Base-by-base conservation (phyloP, 2,329 filamentous ascomycete genomes). In the Arthrobotrys megalospora region DNA sequence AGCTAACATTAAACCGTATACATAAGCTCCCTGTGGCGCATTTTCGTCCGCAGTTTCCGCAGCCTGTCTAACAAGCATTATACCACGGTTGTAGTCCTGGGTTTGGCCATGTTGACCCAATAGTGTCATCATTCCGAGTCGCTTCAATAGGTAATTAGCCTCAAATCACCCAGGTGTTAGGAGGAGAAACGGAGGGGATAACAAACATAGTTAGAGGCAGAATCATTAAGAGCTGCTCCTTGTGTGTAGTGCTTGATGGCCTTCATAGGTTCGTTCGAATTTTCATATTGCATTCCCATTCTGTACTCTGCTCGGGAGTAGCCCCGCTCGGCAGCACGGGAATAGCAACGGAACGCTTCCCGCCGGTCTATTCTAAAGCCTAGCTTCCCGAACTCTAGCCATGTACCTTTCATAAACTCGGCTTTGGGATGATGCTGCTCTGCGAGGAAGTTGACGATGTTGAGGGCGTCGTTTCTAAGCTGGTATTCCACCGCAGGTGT, bases 261-360 rank as follows among this genome's bases (percentile, higher is more conserved):
- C 84, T 97, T 97, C 80, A 91, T 88, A 77, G 94, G 91, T 82
- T 99, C 95, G 83, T 97, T 97, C 3, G 94, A 95, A 84, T 92
- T 94, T 85, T 99, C 96, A 83, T 94, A 98, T 72, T 97, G 92
- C 95, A 98, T 99, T 80, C 96, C 96, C 86, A 99, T 97, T 55
- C 96, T 90, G 84, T 99, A 99, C 84, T 98, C 93, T 19, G 96
- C 94, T 81, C 96, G 89, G 21, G 91, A 90, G 85, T 94, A 97
- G 73, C 93, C 93, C 81, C 93, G 91, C 81, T 94, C 92, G 34
- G 93, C 92, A n/a, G 96, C 93, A 82, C 91, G 88, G 79, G 91
- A 90, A 85, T 98, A 99, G 82, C 92, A 92, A 79, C 90, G 86
- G 83, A 96, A 98, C 6, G 96, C 95, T 85, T 97, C 95, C 82